These are phyloP conservation scores for Cladosporium sp. DNA, from an alignment of 2,329 filamentous ascomycete genomes.

Conservation along the genomic window DNA sequence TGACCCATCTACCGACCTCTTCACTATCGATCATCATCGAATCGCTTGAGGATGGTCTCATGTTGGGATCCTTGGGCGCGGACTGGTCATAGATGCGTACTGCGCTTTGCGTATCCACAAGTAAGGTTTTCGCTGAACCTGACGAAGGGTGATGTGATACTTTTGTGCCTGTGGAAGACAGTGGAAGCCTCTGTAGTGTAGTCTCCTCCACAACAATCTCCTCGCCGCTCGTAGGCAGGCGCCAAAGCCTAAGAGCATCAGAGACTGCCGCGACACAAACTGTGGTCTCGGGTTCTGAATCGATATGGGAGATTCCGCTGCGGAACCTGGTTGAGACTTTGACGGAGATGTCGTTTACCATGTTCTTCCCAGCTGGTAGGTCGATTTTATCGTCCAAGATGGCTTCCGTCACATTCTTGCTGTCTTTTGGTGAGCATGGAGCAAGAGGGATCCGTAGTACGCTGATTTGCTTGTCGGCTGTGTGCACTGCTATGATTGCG, in stretches of 20 bases:
- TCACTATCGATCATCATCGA: constrained; percentile 13
- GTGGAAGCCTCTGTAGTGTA: constrained; percentile 13
- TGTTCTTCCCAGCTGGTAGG: constrained; percentile 1
- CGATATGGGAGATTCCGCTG: not conserved
- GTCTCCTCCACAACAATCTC: constrained; percentile 16
- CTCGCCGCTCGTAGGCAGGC: constrained; percentile 21
- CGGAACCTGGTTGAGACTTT: constrained; percentile 11
- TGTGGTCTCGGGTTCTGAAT: not conserved
- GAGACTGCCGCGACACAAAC: constrained; percentile 16
- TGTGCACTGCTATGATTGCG: constrained; percentile 50
- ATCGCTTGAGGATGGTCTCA: constrained; percentile 24
- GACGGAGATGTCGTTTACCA: constrained; percentile 16
- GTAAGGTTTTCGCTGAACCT: constrained; percentile 40
- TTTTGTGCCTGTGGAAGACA: constrained; percentile 17
- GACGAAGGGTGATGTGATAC: constrained; percentile 26
- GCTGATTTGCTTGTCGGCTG: constrained; percentile 53
- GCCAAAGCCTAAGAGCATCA: constrained; percentile 21
- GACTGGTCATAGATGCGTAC: constrained; percentile 55
- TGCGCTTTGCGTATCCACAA: constrained; percentile 51
- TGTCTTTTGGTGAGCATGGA: constrained; percentile 37
- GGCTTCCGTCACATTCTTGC: constrained; percentile 30
- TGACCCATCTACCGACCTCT: constrained; percentile 26
- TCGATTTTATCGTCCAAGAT: constrained; percentile 15
- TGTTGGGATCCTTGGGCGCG: constrained; percentile 1
- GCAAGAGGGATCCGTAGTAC: constrained; percentile 52